Conservation (phyloP, 495 filamentous ascomycete species). For the Aspergillus nanangensis region DNA sequence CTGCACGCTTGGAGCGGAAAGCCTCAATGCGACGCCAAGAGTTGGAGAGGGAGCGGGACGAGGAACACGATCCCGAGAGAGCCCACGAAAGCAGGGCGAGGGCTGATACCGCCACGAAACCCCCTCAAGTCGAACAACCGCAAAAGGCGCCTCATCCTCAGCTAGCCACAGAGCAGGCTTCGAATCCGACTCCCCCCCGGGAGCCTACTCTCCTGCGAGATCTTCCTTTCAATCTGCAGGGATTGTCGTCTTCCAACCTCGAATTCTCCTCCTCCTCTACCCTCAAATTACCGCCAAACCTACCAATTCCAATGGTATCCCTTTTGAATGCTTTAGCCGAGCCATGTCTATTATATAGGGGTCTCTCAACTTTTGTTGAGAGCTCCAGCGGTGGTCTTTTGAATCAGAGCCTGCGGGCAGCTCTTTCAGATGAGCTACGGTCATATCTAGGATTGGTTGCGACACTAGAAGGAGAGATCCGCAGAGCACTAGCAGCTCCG, state of each 20-base stretch:
- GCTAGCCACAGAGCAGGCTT: too few species aligned
- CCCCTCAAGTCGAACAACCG: too few species aligned
- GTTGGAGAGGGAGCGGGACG: slow-evolving; percentile 11
- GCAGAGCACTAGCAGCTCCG: slow-evolving; percentile 64
- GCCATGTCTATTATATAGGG: slow-evolving; percentile 83
- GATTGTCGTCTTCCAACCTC: slow-evolving; percentile 80
- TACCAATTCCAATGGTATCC: slow-evolving; percentile 82
- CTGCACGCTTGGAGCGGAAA: slow-evolving; percentile 24
- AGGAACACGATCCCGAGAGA: slow-evolving; percentile 12
- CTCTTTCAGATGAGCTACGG: slow-evolving; percentile 77
- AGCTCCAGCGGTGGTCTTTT: slow-evolving; percentile 67
- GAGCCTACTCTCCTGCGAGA: slow-evolving; percentile 83
- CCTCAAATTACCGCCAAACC: slow-evolving; percentile 67
- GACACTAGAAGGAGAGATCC: slow-evolving; percentile 89
- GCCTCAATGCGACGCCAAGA: slow-evolving; percentile 22
- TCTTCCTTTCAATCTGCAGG: slow-evolving; percentile 91
- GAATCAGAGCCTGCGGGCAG: slow-evolving; percentile 90
- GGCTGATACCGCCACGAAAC: not conserved
- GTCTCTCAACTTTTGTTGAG: slow-evolving; percentile 74
- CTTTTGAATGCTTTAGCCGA: slow-evolving; percentile 88
- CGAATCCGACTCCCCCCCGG: slow-evolving; percentile 11
- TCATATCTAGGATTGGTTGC: slow-evolving; percentile 92
- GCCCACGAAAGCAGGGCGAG: not conserved
- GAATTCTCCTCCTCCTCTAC: slow-evolving; percentile 62
- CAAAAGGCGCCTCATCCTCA: too few species aligned